These are phyloP conservation scores for Eucalyptus pauciflora DNA, from an alignment of 345 rosid genomes.

Conservation along the genomic window DNA sequence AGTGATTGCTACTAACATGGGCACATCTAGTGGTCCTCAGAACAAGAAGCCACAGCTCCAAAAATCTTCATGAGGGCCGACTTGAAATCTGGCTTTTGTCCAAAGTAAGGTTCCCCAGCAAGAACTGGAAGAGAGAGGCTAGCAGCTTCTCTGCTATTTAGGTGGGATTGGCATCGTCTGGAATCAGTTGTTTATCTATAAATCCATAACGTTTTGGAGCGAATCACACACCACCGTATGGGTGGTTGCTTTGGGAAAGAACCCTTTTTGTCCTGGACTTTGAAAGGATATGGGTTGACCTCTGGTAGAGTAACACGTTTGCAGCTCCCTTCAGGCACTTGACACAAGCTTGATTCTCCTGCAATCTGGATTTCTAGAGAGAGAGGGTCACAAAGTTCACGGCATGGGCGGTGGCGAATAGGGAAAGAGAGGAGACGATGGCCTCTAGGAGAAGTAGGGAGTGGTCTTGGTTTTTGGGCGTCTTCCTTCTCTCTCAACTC, in stretches of 20 bases:
- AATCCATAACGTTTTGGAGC: not conserved
- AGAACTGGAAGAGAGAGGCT: not conserved
- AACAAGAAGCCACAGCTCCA: not conserved
- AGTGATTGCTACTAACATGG: not conserved
- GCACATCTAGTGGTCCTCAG: not conserved
- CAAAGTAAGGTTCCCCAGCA: not conserved
- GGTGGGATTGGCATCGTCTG: not conserved
- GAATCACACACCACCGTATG: not conserved
- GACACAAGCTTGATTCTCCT: not conserved
- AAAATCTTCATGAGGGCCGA: not conserved
- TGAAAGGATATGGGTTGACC: not conserved
- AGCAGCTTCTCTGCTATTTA: not conserved
- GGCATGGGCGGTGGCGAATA: not conserved
- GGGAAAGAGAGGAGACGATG: not conserved
- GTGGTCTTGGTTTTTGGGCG: not conserved
- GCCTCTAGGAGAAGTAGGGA: not conserved
- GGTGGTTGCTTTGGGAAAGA: not conserved
- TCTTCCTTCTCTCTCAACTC: not conserved
- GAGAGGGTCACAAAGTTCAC: not conserved
- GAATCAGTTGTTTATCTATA: not conserved
- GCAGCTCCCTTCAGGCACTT: not conserved
- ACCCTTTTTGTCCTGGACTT: not conserved
- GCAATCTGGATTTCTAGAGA: not conserved
- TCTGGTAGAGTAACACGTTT: not conserved
- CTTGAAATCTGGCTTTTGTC: not conserved